A percentile compares a stretch with the other conserved stretches of the same genome.
These are phyloP conservation scores for Candida sp. DNA, from an alignment of 1,139 yeast genomes.

Conservation along the genomic window DNA sequence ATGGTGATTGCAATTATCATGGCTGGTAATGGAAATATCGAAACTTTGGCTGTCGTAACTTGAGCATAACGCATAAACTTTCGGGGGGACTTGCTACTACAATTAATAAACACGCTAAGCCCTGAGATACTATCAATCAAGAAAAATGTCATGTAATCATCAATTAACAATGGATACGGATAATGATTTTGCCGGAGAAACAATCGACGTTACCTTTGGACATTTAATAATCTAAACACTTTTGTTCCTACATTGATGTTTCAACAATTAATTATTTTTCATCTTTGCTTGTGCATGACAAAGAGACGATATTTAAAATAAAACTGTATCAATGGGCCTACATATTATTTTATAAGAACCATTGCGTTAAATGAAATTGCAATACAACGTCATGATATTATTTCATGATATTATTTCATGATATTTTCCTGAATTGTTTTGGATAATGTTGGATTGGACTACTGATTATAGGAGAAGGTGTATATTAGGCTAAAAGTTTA, in stretches of 20 bases:
- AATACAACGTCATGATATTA: neutral
- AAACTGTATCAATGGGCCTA: too few species aligned
- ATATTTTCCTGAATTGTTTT: neutral
- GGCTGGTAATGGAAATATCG: too few species aligned
- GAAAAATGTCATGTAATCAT: neutral
- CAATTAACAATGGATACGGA: neutral
- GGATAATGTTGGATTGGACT: neutral
- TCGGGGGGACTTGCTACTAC: neutral
- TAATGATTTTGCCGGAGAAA: neutral
- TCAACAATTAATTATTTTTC: neutral
- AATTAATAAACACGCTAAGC: neutral
- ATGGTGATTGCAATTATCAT: too few species aligned
- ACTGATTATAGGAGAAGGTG: too few species aligned
- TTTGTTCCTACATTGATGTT: neutral
- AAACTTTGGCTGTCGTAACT: too few species aligned
- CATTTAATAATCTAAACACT: neutral
- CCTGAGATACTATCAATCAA: neutral
- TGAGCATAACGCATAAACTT: too few species aligned
- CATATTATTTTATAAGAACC: too few species aligned
- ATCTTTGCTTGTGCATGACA: neutral
- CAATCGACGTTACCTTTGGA: neutral
- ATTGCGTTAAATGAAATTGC: neutral
- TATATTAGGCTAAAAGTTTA: too few species aligned
- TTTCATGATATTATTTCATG: neutral
- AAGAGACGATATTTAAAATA: neutral